Base-by-base conservation (phyloP, 2,329 filamentous ascomycete genomes). In the Emmonsia crescens region DNA sequence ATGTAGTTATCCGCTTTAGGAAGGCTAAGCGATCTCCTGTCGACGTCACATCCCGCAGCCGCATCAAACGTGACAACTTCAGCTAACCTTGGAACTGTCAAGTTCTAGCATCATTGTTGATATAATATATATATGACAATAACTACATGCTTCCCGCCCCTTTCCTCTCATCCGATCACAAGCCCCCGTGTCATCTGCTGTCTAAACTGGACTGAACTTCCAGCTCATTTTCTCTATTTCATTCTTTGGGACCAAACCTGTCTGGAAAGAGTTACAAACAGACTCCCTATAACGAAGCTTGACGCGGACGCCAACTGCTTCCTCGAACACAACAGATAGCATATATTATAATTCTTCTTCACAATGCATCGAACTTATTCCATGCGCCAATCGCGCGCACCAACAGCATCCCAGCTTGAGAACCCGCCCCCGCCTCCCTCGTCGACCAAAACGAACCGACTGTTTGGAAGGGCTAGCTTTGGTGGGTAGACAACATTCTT, bases 321-420 rank as follows among this genome's bases (percentile, higher is more conserved):
- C 21, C 5, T 38, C 21, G n/a, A 44, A n/a, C 56, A 44, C 29
- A 3, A 21, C 12, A n/a, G 16, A 24, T 21, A 21, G 27, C 56
- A 44, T 33, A 56, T 36, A 40, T 19, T 12, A 29, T 40, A 40
- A 33, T 33, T 12, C 38, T 27, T 46, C 29, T 33, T 33, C 71
- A 72, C 65, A 66, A 99, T 99, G 93, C 94, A 99, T 85, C 91
- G 93, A 77, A 96, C 94, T 68, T 99, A 97, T 77, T 96, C 91
- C 71, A 96, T 96, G 94, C 92, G 94, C 87, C 89, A 95, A 79
- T 88, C 89, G 78, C 88, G 94, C 83, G 91, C 91, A 77, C 94
- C 94, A 57, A 99, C 94, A 68, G 94, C 94, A 73, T 95, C 91
- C 73, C 86, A 90, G 75, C 82, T 89, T 65, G 83, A 97, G 85